phyloP scores from a whole-genome alignment of 1,284 basidiomycete species.

The Ganoderma multipileum region DNA sequence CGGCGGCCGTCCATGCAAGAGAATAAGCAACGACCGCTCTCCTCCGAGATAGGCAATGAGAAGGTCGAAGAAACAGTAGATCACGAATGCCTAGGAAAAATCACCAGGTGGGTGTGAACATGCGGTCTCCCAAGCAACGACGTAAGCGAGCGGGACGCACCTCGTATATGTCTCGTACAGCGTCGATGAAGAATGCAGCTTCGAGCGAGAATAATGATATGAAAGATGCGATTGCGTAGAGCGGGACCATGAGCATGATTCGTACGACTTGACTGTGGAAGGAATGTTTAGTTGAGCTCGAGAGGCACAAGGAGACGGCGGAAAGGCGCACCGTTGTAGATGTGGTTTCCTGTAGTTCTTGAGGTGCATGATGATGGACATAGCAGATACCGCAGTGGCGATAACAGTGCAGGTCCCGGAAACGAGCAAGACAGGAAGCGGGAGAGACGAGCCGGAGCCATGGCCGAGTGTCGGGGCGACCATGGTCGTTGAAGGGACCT shows the following conservation, averaged over 20 bases:
- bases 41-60: constrained; percentile 91
- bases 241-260: constrained; percentile 97
- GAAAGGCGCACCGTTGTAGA: constrained; percentile 70
- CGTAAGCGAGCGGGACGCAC: constrained; percentile 48
- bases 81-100: constrained; percentile 84
- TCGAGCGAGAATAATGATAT: constrained; percentile 95
- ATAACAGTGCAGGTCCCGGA: constrained; percentile 68
- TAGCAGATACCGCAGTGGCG: constrained; percentile 82
- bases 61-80: constrained; percentile 91
- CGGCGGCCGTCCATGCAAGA: constrained; percentile 89
- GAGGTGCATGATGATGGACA: constrained; percentile 88
- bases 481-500: background rate
- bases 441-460: constrained; percentile 55
- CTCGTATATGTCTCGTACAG: constrained; percentile 95
- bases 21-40: constrained; percentile 90
- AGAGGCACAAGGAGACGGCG: background rate
- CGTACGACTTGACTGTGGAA: constrained; percentile 84
- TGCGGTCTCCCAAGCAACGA: constrained; percentile 8
- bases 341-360: constrained; percentile 89
- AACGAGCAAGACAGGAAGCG: constrained; percentile 61
- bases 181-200: constrained; percentile 96
- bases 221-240: constrained; percentile 91
- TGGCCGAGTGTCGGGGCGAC: constrained; percentile 12
- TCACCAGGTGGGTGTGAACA: background rate
- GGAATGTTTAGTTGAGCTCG: background rate